Conservation (phyloP, 2,329 filamentous ascomycete genomes). For the Colletotrichum lini region DNA sequence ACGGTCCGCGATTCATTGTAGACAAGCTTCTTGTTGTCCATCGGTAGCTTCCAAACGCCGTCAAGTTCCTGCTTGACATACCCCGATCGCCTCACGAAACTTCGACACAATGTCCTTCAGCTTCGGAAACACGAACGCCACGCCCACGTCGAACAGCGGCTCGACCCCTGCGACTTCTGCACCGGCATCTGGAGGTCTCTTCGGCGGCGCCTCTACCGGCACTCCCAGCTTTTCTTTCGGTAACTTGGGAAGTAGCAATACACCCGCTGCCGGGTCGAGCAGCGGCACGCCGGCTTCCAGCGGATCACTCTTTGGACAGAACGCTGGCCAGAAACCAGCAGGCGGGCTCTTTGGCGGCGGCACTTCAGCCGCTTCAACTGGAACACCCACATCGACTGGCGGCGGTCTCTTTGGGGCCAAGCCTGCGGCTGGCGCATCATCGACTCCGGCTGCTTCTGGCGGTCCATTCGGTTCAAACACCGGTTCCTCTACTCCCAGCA, state of each 20-base stretch:
- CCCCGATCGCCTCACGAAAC: slow-evolving; percentile 13
- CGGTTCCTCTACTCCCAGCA: slow-evolving; percentile 35
- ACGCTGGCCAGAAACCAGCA: slow-evolving; percentile 43
- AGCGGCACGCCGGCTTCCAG: slow-evolving; percentile 49
- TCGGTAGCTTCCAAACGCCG: slow-evolving; percentile 14
- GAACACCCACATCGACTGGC: slow-evolving; percentile 42
- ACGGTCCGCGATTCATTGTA: slow-evolving; percentile 1
- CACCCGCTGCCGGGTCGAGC: slow-evolving; percentile 45
- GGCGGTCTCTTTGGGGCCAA: slow-evolving; percentile 51
- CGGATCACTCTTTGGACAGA: slow-evolving; percentile 52
- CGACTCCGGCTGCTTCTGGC: slow-evolving; percentile 32
- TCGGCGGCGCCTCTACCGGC: slow-evolving; percentile 52
- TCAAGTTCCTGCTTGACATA: slow-evolving; percentile 25
- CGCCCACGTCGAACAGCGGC: slow-evolving; percentile 42
- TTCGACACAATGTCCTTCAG: slow-evolving; percentile 55
- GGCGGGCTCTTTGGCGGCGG: slow-evolving; percentile 46
- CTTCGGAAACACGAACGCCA: slow-evolving; percentile 53
- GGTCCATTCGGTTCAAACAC: slow-evolving; percentile 32
- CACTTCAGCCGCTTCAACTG: slow-evolving; percentile 45
- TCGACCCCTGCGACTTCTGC: slow-evolving; percentile 51
- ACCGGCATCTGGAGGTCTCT: slow-evolving; percentile 57
- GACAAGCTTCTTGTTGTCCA: slow-evolving; percentile 17
- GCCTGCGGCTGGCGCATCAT: slow-evolving; percentile 33
- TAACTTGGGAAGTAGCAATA: slow-evolving; percentile 42
- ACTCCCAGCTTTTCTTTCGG: slow-evolving; percentile 61